Conservation (phyloP, 1,284 basidiomycete species). For the Cutaneotrichosporon arboriforme region DNA sequence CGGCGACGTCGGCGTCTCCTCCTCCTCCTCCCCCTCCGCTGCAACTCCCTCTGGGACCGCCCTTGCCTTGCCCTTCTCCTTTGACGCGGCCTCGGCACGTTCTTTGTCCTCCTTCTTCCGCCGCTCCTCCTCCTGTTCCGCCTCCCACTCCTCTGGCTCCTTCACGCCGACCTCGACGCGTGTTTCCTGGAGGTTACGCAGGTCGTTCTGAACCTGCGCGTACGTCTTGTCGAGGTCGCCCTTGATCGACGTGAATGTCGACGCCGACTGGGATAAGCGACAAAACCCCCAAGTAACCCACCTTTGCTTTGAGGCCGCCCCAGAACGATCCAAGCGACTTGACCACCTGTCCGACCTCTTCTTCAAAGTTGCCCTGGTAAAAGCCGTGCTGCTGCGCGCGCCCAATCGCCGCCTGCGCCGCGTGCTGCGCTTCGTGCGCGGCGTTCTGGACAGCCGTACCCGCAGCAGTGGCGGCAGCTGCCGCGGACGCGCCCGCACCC, state of each 20-base stretch:
- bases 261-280: conserved; percentile 58
- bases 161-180: conserved; percentile 44
- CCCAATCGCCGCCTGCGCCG: background rate
- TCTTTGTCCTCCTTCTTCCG: conserved; percentile 12
- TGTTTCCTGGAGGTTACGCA: conserved; percentile 50
- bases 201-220: conserved; percentile 72
- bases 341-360: conserved; percentile 79
- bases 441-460: background rate
- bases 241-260: conserved; percentile 62
- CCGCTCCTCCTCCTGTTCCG: conserved; percentile 27
- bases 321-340: conserved; percentile 71
- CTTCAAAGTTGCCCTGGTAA: conserved; percentile 56
- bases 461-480: background rate
- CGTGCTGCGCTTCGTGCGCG: background rate
- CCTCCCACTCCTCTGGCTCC: conserved; percentile 27
- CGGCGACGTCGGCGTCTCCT: background rate
- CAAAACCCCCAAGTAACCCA: conserved; percentile 40
- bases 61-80: conserved; percentile 35
- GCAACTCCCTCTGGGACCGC: conserved; percentile 12
- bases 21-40: conserved; percentile 7
- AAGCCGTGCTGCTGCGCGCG: conserved; percentile 37
- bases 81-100: conserved; percentile 16
- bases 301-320: conserved; percentile 84
- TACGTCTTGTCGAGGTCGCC: conserved; percentile 74
- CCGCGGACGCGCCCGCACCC: background rate